phyloP scores from a whole-genome alignment of 495 filamentous ascomycete species.

The Penicillium dipodomyicola region DNA sequence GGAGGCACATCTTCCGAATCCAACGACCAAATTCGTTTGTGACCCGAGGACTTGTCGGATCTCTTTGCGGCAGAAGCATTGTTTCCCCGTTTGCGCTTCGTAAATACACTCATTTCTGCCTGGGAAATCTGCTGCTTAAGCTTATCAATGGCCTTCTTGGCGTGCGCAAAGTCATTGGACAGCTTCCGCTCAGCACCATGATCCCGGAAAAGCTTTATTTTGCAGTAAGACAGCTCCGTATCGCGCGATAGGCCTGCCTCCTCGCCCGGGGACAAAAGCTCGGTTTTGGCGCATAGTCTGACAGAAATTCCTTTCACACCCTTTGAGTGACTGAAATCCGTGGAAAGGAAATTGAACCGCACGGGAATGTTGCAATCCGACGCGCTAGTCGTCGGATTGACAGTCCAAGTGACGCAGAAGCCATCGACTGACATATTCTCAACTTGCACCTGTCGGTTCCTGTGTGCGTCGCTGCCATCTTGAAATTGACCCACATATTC shows the following conservation, averaged over 20 bases:
- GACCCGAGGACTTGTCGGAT: slow-evolving; percentile 66
- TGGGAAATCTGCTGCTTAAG: slow-evolving; percentile 87
- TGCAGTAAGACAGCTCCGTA: slow-evolving; percentile 84
- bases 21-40: slow-evolving; percentile 94
- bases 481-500: slow-evolving; percentile 84
- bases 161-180: slow-evolving; percentile 87
- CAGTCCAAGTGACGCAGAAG: slow-evolving; percentile 86
- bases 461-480: slow-evolving; percentile 64
- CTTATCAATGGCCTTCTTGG: slow-evolving; percentile 93
- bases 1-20: slow-evolving; percentile 73
- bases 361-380: slow-evolving; percentile 80
- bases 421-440: slow-evolving; percentile 86
- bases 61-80: slow-evolving; percentile 54
- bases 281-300: slow-evolving; percentile 85
- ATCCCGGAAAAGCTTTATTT: slow-evolving; percentile 94
- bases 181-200: slow-evolving; percentile 95
- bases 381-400: slow-evolving; percentile 53
- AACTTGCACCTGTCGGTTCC: slow-evolving; percentile 71
- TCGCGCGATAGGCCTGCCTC: slow-evolving; percentile 41
- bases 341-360: slow-evolving; percentile 96
- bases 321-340: slow-evolving; percentile 97
- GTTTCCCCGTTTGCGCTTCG: slow-evolving; percentile 75
- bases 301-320: slow-evolving; percentile 97
- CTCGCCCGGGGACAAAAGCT: too few species aligned
- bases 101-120: slow-evolving; percentile 82